Evolutionary conservation across 1,284 basidiomycete genomes (phyloP).

Genomic region (Cryptococcus sp.): DNA sequence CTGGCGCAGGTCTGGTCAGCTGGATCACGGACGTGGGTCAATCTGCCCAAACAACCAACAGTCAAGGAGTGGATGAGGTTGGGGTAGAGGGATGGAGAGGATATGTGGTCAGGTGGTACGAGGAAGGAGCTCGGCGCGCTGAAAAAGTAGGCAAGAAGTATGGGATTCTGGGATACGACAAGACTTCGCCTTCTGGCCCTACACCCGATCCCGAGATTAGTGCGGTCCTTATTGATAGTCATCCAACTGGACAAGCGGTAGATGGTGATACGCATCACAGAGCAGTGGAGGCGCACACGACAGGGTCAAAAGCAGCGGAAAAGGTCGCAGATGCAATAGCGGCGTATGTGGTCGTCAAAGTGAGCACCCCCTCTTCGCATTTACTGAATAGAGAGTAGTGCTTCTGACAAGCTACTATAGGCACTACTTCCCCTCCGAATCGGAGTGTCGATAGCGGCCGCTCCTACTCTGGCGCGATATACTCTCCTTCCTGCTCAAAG

Average conservation of each 20-base stretch:
- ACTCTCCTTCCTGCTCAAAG: slow-evolving; percentile 62
- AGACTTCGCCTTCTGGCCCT: slow-evolving; percentile 39
- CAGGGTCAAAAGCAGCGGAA: slow-evolving; percentile 29
- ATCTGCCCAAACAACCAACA: background rate
- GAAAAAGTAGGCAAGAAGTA: slow-evolving; percentile 73
- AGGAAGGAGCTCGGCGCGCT: slow-evolving; percentile 72
- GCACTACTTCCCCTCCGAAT: slow-evolving; percentile 75
- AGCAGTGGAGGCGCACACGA: slow-evolving; percentile 5
- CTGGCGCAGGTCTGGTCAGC: slow-evolving; percentile 68
- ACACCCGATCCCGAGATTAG: background rate
- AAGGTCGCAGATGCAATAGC: slow-evolving; percentile 61
- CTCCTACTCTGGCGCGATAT: slow-evolving; percentile 71
- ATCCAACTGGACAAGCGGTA: slow-evolving; percentile 10
- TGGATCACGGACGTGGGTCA: slow-evolving; percentile 26
- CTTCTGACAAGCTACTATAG: slow-evolving; percentile 52
- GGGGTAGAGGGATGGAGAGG: slow-evolving; percentile 49
- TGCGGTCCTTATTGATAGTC: background rate
- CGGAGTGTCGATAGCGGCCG: slow-evolving; percentile 69
- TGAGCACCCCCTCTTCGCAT: slow-evolving; percentile 45
- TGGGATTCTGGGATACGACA: slow-evolving; percentile 77
- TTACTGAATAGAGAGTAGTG: background rate
- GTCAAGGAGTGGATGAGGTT: background rate
- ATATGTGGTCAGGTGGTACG: slow-evolving; percentile 63
- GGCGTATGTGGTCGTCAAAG: slow-evolving; percentile 84
- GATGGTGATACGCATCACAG: slow-evolving; percentile 10